Evolutionary conservation across 352 stramenopile genomes (phyloP), one percentile per base, ranked within the genome.

Genomic region (Phytopythium litorale): DNA sequence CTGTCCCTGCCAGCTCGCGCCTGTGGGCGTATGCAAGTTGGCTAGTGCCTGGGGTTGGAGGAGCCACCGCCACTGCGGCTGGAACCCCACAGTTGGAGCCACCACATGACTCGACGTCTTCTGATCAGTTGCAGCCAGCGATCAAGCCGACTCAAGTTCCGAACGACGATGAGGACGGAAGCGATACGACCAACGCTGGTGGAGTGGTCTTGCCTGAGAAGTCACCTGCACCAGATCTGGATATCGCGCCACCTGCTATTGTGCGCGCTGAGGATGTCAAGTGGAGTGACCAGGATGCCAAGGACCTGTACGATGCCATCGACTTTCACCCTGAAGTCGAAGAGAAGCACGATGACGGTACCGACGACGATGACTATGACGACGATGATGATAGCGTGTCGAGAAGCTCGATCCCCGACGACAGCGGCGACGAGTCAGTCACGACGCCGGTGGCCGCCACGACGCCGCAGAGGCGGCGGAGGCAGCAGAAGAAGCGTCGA

Each of bases 261-360:
- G 21, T 76, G 9, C 53, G 64, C 38, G 65, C 72, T 35, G 72
- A 82, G 48, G 81, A 91, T 38, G 73, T 92, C 4, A 77, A 83
- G 59, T 94, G 84, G 84, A 94, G 81, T 60, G 83, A 95, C n/a
- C 76, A 92, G 63, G 87, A 95, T 54, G 91, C 79, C 8, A 87
- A 91, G 54, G 73, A 84, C 37, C 60, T 95, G 4, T 95, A 89
- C 38, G 78, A 87, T 21, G 84, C 84, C 9, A 95, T 95, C 50
- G 75, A 95, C 63, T 95, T 89, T 45, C 71, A 92, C 60, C 87
- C 87, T 1, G 70, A 79, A 3, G 51, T 40, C 7, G 56, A 54
- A 18, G 54, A 42, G 28, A 11, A 57, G 2, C n/a, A 49, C 4
- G 46, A 82, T 65, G 54, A 64, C 12, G 40, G 11, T 11, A 58